Conservation (phyloP, 1,284 basidiomycete species). For the Pseudozyma sp. region DNA sequence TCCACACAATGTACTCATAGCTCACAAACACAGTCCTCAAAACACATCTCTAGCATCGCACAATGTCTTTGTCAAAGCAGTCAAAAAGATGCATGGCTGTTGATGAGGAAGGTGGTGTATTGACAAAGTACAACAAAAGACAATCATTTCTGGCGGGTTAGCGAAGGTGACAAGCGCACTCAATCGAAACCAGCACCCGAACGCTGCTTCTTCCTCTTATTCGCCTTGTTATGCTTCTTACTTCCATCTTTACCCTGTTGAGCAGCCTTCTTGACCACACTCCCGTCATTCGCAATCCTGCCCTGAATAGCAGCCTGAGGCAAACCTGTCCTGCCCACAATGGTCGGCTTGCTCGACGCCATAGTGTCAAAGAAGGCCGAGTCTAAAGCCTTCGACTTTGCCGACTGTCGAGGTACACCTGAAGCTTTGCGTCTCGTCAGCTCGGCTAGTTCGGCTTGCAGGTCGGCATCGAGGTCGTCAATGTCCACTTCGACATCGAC, state of each 20-base stretch:
- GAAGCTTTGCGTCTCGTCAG: slow-evolving; percentile 10
- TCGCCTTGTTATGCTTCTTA: slow-evolving; percentile 91
- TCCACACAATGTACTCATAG: neutral
- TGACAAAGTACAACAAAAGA: neutral
- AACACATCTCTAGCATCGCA: neutral
- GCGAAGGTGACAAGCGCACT: neutral
- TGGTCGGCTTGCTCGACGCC: slow-evolving; percentile 73
- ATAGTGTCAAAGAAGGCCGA: slow-evolving; percentile 84
- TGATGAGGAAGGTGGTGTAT: neutral
- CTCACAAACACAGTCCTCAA: neutral
- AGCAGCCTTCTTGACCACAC: slow-evolving; percentile 69
- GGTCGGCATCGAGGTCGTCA: slow-evolving; percentile 33
- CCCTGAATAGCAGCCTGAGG: slow-evolving; percentile 48
- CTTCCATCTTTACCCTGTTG: slow-evolving; percentile 72
- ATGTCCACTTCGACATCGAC: slow-evolving; percentile 2
- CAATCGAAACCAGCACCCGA: slow-evolving; percentile 59
- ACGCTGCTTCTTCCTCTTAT: slow-evolving; percentile 72
- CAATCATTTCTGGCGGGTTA: neutral
- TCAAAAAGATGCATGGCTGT: neutral
- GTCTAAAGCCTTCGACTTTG: slow-evolving; percentile 75
- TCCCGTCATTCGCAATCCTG: slow-evolving; percentile 54
- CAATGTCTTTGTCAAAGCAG: neutral
- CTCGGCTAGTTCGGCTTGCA: slow-evolving; percentile 16
- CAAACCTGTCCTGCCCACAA: slow-evolving; percentile 71
- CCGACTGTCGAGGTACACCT: slow-evolving; percentile 19